These are phyloP conservation scores for Didymellaceae sp. DNA, from an alignment of 2,329 filamentous ascomycete genomes.

Conservation along the genomic window DNA sequence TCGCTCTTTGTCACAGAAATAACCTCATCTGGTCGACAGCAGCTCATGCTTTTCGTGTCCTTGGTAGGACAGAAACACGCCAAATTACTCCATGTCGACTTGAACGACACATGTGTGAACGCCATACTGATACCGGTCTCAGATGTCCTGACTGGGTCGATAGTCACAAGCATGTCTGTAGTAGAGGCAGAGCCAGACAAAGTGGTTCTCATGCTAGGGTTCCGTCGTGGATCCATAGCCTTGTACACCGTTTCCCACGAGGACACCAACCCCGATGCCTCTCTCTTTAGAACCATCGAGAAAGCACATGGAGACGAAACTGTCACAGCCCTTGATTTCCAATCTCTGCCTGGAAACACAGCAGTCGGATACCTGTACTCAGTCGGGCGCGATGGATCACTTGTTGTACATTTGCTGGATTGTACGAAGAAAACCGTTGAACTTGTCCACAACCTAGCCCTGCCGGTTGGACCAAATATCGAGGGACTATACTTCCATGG, in stretches of 20 bases:
- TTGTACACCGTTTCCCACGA: constrained; percentile 49
- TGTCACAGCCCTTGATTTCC: constrained; percentile 68
- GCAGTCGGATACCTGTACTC: constrained; percentile 64
- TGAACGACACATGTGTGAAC: neutral
- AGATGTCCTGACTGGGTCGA: constrained; percentile 52
- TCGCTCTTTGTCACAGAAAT: constrained; percentile 43
- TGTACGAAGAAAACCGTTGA: constrained; percentile 27
- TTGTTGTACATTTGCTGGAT: constrained; percentile 65
- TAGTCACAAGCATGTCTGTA: constrained; percentile 59
- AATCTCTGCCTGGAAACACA: constrained; percentile 44
- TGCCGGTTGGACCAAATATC: constrained; percentile 77
- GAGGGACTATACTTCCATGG: constrained; percentile 71
- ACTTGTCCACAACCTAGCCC: constrained; percentile 70
- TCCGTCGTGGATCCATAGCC: constrained; percentile 61
- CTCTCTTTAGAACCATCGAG: constrained; percentile 26
- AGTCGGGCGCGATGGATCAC: constrained; percentile 78
- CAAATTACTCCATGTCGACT: constrained; percentile 36
- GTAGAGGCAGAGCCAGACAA: constrained; percentile 19
- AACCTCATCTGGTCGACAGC: constrained; percentile 7
- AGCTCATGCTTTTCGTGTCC: constrained; percentile 46
- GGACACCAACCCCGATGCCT: constrained; percentile 3
- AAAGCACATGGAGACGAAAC: constrained; percentile 63
- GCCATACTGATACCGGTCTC: constrained; percentile 13
- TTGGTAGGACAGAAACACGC: constrained; percentile 47
- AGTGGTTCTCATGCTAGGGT: constrained; percentile 59